Evolutionary conservation across 257 asterid genomes (phyloP).

Genomic region (Anisodus tanguticus): DNA sequence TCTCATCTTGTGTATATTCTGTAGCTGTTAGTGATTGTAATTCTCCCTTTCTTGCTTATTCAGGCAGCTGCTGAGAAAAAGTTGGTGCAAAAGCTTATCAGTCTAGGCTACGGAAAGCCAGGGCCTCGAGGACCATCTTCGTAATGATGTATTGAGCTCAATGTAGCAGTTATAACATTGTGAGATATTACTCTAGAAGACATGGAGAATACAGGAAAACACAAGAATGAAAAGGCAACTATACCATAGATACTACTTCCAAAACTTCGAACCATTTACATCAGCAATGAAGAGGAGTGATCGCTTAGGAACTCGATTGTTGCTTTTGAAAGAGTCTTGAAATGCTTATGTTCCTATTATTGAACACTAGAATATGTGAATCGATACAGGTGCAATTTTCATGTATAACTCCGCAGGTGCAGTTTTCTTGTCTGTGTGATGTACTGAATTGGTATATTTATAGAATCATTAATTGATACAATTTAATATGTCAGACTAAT

Average conservation of each 20-base stretch:
- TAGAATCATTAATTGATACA: neutral
- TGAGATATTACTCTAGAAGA: neutral
- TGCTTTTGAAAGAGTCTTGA: neutral
- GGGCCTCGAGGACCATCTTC: slow-evolving; percentile 40
- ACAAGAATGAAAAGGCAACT: neutral
- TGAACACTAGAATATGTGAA: neutral
- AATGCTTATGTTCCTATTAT: slow-evolving; percentile 1
- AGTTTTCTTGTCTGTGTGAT: neutral
- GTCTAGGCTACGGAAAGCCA: slow-evolving; percentile 64
- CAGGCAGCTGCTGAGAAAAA: slow-evolving; percentile 88
- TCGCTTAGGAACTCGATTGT: neutral
- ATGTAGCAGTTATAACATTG: neutral
- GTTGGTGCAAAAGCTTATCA: slow-evolving; percentile 72
- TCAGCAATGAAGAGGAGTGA: neutral
- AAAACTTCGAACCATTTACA: neutral
- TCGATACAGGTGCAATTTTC: neutral
- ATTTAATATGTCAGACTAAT: neutral
- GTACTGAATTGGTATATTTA: neutral
- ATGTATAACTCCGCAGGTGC: neutral
- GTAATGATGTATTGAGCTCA: neutral
- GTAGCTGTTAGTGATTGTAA: neutral
- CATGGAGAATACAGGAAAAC: neutral
- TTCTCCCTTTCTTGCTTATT: slow-evolving; percentile 29
- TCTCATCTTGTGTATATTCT: neutral
- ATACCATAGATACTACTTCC: neutral